Evolutionary conservation across 208 protist genomes (phyloP).

Genomic region (Phytomonas francai): DNA sequence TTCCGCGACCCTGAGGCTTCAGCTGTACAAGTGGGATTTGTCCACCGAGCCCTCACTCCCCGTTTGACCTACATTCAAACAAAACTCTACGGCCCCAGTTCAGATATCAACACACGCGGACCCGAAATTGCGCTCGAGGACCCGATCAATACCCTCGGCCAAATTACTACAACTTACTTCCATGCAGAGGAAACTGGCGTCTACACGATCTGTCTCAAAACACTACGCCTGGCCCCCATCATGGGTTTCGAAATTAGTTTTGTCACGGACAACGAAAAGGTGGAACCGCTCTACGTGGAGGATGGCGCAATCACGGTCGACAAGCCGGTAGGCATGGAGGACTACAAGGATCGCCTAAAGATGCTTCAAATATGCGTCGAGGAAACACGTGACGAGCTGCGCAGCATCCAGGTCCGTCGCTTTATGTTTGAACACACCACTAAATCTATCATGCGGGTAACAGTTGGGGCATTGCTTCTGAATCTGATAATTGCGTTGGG

Average conservation of each 20-base stretch:
- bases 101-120: conserved; percentile 19
- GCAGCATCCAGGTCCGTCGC: conserved; percentile 44
- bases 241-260: conserved; percentile 63
- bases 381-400: conserved; percentile 51
- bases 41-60: conserved; percentile 50
- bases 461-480: conserved; percentile 33
- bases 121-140: conserved; percentile 19
- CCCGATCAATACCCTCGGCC: conserved; percentile 35
- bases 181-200: conserved; percentile 47
- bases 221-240: conserved; percentile 39
- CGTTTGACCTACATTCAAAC: conserved; percentile 42
- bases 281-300: conserved; percentile 35
- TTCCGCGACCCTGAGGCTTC: conserved; percentile 51
- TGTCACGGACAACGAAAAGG: conserved; percentile 44
- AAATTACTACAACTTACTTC: conserved; percentile 44
- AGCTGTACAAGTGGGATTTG: conserved; percentile 40
- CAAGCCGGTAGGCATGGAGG: conserved; percentile 46
- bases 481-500: conserved; percentile 47
- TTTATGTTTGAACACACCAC: conserved; percentile 43
- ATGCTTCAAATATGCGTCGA: conserved; percentile 60
- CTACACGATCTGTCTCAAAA: conserved; percentile 60
- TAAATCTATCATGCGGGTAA: conserved; percentile 33
- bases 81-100: conserved; percentile 36
- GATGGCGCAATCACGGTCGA: conserved; percentile 55
- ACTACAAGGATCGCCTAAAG: conserved; percentile 44